Evolutionary conservation across 495 filamentous ascomycete species (phyloP).

Genomic region (Lasiosphaeria ovina): DNA sequence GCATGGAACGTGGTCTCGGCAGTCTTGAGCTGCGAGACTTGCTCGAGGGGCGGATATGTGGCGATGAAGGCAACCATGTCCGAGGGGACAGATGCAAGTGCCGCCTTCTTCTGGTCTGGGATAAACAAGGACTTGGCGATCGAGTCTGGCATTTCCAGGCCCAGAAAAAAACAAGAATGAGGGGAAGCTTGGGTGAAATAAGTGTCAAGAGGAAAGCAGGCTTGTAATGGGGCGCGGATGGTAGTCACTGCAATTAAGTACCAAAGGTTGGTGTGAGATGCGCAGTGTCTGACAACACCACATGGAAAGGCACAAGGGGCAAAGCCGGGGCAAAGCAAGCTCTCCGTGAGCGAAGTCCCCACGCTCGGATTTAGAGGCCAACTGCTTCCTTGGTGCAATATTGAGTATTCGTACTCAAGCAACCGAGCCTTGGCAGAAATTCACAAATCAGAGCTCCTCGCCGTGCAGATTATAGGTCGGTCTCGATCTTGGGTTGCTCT

Average conservation of each 20-base stretch:
- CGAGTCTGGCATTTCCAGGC: constrained; percentile 1
- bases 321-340: background rate
- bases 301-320: background rate
- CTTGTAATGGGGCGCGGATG: too few relatives aligned
- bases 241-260: too few relatives aligned
- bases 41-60: constrained; percentile 65
- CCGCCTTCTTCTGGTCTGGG: constrained; percentile 22
- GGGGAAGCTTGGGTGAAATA: background rate
- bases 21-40: constrained; percentile 58
- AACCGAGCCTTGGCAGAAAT: too few relatives aligned
- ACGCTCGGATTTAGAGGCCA: too few relatives aligned
- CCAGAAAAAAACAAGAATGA: background rate
- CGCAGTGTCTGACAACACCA: too few relatives aligned
- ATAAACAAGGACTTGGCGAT: constrained; percentile 24
- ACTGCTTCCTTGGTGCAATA: too few relatives aligned
- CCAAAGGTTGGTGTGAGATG: too few relatives aligned
- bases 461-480: too few relatives aligned
- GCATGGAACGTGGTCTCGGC: constrained; percentile 61
- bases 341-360: background rate
- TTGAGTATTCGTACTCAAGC: too few relatives aligned
- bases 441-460: too few relatives aligned
- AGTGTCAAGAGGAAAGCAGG: too few relatives aligned
- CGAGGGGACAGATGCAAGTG: constrained; percentile 7
- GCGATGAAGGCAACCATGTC: constrained; percentile 36
- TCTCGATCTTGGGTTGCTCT: too few relatives aligned